Percentiles rank a stretch among this genome's conserved stretches.
phyloP scores from a whole-genome alignment of 2,329 filamentous ascomycete genomes.

The Didymellaceae sp. region DNA sequence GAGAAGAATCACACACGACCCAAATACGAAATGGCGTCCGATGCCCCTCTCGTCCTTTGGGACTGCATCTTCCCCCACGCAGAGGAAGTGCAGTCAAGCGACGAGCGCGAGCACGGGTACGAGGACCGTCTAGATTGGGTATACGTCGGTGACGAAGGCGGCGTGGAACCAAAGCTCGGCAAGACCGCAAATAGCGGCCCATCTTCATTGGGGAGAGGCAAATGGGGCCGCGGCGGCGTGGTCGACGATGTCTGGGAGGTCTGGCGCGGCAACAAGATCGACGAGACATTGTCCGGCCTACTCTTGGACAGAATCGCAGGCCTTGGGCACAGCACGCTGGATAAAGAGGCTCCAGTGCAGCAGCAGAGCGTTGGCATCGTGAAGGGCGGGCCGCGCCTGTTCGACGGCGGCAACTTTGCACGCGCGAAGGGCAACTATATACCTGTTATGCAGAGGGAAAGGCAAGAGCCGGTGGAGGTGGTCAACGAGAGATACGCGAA shows the following conservation, averaged over 20 bases:
- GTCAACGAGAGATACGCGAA: constrained; percentile 66
- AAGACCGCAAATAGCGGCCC: constrained; percentile 22
- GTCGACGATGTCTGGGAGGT: constrained; percentile 72
- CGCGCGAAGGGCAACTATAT: constrained; percentile 64
- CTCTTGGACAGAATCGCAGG: constrained; percentile 69
- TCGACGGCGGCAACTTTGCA: constrained; percentile 63
- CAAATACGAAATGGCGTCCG: constrained; percentile 87
- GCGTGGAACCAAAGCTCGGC: constrained; percentile 53
- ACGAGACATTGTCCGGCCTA: constrained; percentile 80
- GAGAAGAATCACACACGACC: constrained; percentile 75
- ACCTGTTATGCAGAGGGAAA: constrained; percentile 61
- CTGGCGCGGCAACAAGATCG: constrained; percentile 87
- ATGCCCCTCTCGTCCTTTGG: constrained; percentile 91
- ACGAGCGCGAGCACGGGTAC: constrained; percentile 50
- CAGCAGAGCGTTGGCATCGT: constrained; percentile 26
- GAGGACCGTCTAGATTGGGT: constrained; percentile 77
- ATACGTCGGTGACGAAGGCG: constrained; percentile 72
- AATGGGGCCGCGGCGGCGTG: constrained; percentile 46
- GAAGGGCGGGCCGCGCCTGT: constrained; percentile 58
- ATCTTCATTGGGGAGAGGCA: constrained; percentile 33
- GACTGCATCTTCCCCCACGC: constrained; percentile 82
- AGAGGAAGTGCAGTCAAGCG: constrained; percentile 47
- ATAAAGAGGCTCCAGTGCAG: constrained; percentile 16
- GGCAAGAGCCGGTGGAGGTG: constrained; percentile 65
- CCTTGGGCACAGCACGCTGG: constrained; percentile 45